Evolutionary conservation across 2,329 filamentous ascomycete genomes (phyloP).

Genomic region (Berkeleyomyces rouxiae): DNA sequence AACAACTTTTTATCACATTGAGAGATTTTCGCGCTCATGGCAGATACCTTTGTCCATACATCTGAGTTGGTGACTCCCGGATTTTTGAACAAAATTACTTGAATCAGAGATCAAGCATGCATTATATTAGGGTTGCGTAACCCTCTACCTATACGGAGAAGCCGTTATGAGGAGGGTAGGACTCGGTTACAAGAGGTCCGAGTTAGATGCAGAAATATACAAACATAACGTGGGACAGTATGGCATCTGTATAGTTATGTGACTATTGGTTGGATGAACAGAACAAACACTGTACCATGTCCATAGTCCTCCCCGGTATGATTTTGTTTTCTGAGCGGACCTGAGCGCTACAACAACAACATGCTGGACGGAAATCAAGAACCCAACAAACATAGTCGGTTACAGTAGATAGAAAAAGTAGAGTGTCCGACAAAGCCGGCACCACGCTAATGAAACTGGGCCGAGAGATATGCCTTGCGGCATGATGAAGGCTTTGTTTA

Average conservation of each 20-base stretch:
- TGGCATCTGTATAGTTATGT: too few species aligned
- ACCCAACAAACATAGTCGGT: too few species aligned
- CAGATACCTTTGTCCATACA: too few species aligned
- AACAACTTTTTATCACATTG: background rate
- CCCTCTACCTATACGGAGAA: background rate
- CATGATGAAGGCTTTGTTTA: background rate
- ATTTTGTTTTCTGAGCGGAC: background rate
- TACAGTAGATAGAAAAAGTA: background rate
- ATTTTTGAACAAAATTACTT: too few species aligned
- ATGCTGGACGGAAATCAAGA: too few species aligned
- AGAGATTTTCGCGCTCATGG: too few species aligned
- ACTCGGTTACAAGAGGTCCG: background rate
- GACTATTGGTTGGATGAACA: too few species aligned
- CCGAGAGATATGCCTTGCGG: background rate
- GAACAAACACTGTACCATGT: background rate
- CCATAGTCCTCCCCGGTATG: background rate
- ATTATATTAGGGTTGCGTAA: background rate
- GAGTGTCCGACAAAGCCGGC: background rate
- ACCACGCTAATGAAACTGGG: background rate
- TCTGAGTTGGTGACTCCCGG: too few species aligned
- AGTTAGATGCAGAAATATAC: background rate
- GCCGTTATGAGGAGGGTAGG: background rate
- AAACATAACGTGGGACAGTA: too few species aligned
- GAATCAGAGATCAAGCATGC: too few species aligned
- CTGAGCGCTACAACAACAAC: too few species aligned